Percentiles rank a stretch among this genome's conserved stretches.
These are phyloP conservation scores for Suillus subalutaceus DNA, from an alignment of 768 basidiomycete genomes.

Conservation along the genomic window DNA sequence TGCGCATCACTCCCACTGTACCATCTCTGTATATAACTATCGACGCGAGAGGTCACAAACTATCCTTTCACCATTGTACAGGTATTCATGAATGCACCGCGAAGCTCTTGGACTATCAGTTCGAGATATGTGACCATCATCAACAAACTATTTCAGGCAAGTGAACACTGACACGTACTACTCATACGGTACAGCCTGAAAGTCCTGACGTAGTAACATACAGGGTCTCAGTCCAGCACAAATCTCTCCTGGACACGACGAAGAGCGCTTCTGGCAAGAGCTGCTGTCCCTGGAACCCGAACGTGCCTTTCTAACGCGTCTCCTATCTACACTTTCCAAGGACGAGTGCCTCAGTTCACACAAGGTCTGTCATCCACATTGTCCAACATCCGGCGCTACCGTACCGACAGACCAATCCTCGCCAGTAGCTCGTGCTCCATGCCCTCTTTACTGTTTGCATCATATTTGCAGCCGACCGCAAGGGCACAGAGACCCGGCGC, in stretches of 20 bases:
- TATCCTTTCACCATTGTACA: not conserved
- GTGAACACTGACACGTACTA: not conserved
- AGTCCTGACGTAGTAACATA: constrained; percentile 1
- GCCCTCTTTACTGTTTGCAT: constrained; percentile 52
- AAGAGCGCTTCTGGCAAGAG: constrained; percentile 53
- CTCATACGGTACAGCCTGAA: not conserved
- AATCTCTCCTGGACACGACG: constrained; percentile 47
- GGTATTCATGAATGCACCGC: constrained; percentile 22
- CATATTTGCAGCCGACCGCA: constrained; percentile 36
- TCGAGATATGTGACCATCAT: constrained; percentile 53
- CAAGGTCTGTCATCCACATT: constrained; percentile 45
- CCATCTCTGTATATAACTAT: not conserved
- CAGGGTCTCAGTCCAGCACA: constrained; percentile 47
- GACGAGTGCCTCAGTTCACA: constrained; percentile 50
- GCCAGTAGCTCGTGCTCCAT: constrained; percentile 53
- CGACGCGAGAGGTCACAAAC: not conserved
- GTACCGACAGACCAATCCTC: constrained; percentile 13
- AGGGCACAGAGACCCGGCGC: constrained; percentile 22
- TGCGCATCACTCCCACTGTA: constrained; percentile 1
- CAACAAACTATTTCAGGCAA: constrained; percentile 50
- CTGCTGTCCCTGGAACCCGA: constrained; percentile 58
- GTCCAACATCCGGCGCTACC: not conserved
- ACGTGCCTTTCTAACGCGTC: constrained; percentile 42
- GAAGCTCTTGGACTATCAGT: constrained; percentile 28
- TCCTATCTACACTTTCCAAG: constrained; percentile 46